Evolutionary conservation across 306 rosid genomes (phyloP).

Genomic region (Dalbergia cochinchinensis): DNA sequence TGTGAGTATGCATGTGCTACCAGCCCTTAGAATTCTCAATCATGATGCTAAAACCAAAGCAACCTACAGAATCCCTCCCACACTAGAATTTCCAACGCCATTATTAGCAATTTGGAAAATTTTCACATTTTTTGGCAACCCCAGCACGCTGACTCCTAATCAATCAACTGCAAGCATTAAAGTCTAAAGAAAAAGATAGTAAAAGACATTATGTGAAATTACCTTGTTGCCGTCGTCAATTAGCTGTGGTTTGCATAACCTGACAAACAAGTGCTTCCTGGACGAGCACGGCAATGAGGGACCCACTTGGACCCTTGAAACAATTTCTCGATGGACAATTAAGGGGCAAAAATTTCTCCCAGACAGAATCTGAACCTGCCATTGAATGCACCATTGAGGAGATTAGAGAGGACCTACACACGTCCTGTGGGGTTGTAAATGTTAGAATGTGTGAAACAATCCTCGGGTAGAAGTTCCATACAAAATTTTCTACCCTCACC

Average conservation of each 20-base stretch:
- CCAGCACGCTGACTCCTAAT: neutral
- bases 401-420: slow-evolving; percentile 44
- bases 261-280: slow-evolving; percentile 57
- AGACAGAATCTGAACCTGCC: slow-evolving; percentile 60
- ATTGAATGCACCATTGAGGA: slow-evolving; percentile 43
- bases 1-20: neutral
- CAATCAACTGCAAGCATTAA: neutral
- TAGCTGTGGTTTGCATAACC: slow-evolving; percentile 59
- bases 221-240: slow-evolving; percentile 63
- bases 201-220: neutral
- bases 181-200: neutral
- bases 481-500: neutral
- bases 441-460: slow-evolving; percentile 68
- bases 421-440: slow-evolving; percentile 61
- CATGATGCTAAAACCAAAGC: neutral
- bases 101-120: neutral
- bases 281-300: slow-evolving; percentile 54
- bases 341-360: slow-evolving; percentile 63
- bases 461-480: slow-evolving; percentile 60
- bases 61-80: neutral
- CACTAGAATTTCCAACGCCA: neutral
- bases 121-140: too few relatives aligned
- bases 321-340: slow-evolving; percentile 41
- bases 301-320: slow-evolving; percentile 51
- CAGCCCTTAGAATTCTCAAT: slow-evolving; percentile 24